phyloP scores from a whole-genome alignment of 192 early-diverging fungal genomes.

The Geranomyces variabilis region DNA sequence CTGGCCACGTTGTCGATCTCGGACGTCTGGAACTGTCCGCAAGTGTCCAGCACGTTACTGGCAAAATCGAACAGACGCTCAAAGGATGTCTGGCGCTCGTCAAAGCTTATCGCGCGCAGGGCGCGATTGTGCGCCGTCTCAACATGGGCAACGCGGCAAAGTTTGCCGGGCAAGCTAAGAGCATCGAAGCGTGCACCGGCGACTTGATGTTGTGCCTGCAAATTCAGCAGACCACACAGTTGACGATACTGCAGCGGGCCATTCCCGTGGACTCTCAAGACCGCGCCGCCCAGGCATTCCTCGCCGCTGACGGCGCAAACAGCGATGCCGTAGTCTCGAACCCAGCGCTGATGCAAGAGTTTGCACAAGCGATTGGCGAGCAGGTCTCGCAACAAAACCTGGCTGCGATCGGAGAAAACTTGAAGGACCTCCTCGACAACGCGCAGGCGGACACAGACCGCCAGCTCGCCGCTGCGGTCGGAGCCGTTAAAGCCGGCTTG shows the following conservation, averaged over 20 bases:
- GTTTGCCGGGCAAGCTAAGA: constrained; percentile 40
- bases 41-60: constrained; percentile 43
- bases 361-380: constrained; percentile 8
- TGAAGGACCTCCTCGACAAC: not conserved
- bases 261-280: constrained; percentile 49
- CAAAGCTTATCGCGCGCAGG: constrained; percentile 54
- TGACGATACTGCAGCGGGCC: constrained; percentile 43
- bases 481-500: not conserved
- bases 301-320: constrained; percentile 35
- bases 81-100: constrained; percentile 50
- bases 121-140: constrained; percentile 50
- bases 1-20: constrained; percentile 51
- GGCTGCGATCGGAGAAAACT: not conserved
- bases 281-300: constrained; percentile 48
- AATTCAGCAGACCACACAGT: constrained; percentile 56
- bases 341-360: constrained; percentile 1
- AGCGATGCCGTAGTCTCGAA: not conserved
- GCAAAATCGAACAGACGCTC: constrained; percentile 45
- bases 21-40: constrained; percentile 43
- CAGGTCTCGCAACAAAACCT: constrained; percentile 10
- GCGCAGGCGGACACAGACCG: not conserved
- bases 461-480: not conserved
- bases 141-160: constrained; percentile 56
- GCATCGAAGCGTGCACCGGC: constrained; percentile 45
- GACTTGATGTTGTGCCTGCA: constrained; percentile 61